A percentile compares a stretch with the other conserved stretches of the same genome.
These are phyloP conservation scores for Claviceps sp. DNA, from an alignment of 2,329 filamentous ascomycete species.

Conservation along the genomic window DNA sequence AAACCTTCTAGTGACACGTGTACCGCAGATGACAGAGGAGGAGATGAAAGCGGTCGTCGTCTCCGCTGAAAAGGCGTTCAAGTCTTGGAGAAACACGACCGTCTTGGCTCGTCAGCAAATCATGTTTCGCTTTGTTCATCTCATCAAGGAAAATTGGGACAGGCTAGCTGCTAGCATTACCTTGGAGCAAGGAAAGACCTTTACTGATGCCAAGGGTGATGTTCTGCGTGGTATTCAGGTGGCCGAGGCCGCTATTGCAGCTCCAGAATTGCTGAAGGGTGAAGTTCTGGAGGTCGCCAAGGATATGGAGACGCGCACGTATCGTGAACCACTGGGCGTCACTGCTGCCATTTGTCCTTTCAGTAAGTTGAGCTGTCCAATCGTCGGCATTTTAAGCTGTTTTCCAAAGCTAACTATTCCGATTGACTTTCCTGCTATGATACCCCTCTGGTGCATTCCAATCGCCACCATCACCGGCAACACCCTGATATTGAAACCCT, in stretches of 20 bases:
- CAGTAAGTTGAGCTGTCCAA: slow-evolving; percentile 34
- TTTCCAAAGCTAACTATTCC: slow-evolving; percentile 4
- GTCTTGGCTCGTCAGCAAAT: slow-evolving; percentile 66
- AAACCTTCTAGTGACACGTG: slow-evolving; percentile 72
- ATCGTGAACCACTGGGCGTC: slow-evolving; percentile 69
- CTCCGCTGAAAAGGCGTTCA: slow-evolving; percentile 64
- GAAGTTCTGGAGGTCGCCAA: slow-evolving; percentile 76
- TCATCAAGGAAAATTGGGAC: slow-evolving; percentile 79
- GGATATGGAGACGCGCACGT: slow-evolving; percentile 80
- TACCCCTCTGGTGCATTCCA: slow-evolving; percentile 81
- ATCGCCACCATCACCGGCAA: slow-evolving; percentile 76
- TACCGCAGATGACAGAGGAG: slow-evolving; percentile 66
- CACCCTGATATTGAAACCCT: slow-evolving; percentile 74
- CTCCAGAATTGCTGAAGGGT: slow-evolving; percentile 69
- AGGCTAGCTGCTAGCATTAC: slow-evolving; percentile 73
- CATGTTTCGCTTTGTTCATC: slow-evolving; percentile 72
- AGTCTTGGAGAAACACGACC: slow-evolving; percentile 58
- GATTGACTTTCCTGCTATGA: slow-evolving; percentile 79
- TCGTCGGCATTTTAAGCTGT: neutral
- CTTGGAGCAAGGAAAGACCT: slow-evolving; percentile 79
- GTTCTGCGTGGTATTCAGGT: slow-evolving; percentile 74
- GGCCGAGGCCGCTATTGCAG: slow-evolving; percentile 68
- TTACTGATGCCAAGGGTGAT: slow-evolving; percentile 70
- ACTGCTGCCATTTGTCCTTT: slow-evolving; percentile 79
- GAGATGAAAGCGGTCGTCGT: slow-evolving; percentile 65